These are phyloP conservation scores for Paramarasmius palmivorus DNA, from an alignment of 1,284 basidiomycete species.

Conservation along the genomic window DNA sequence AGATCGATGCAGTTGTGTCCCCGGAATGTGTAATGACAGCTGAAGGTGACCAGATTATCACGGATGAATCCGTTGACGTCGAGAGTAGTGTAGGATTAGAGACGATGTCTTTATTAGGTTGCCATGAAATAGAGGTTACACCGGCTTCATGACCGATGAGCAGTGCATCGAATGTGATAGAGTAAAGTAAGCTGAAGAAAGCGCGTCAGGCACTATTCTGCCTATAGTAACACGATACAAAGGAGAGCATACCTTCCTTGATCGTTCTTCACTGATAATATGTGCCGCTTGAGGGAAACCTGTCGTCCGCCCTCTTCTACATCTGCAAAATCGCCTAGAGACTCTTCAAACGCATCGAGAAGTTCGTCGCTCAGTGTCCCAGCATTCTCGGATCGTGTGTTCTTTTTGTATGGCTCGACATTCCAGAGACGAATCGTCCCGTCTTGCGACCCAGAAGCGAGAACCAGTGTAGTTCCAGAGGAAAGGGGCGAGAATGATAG, in stretches of 20 bases:
- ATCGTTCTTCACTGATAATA: slow-evolving; percentile 62
- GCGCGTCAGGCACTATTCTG: slow-evolving; percentile 12
- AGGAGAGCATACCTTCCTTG: slow-evolving; percentile 45
- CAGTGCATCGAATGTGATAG: slow-evolving; percentile 87
- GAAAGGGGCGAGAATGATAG: slow-evolving; percentile 61
- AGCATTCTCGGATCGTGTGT: slow-evolving; percentile 12
- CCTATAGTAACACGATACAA: background rate
- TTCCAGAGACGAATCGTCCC: slow-evolving; percentile 90
- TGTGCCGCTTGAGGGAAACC: slow-evolving; percentile 82
- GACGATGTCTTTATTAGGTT: slow-evolving; percentile 39
- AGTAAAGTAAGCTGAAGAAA: slow-evolving; percentile 50
- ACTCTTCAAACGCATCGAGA: slow-evolving; percentile 85
- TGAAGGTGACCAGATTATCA: slow-evolving; percentile 90
- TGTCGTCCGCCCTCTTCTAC: slow-evolving; percentile 74
- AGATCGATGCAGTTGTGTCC: slow-evolving; percentile 63
- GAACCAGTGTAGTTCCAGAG: slow-evolving; percentile 40
- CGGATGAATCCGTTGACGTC: slow-evolving; percentile 88
- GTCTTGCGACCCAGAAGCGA: slow-evolving; percentile 94
- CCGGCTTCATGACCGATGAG: slow-evolving; percentile 91
- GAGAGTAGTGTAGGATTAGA: slow-evolving; percentile 68
- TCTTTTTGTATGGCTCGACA: slow-evolving; percentile 47
- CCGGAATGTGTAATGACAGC: slow-evolving; percentile 40
- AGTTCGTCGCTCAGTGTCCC: slow-evolving; percentile 63
- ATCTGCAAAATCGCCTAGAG: slow-evolving; percentile 67
- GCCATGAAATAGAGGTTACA: slow-evolving; percentile 86